These are phyloP conservation scores for Morella rubra DNA, from an alignment of 306 rosid genomes.

Conservation along the genomic window DNA sequence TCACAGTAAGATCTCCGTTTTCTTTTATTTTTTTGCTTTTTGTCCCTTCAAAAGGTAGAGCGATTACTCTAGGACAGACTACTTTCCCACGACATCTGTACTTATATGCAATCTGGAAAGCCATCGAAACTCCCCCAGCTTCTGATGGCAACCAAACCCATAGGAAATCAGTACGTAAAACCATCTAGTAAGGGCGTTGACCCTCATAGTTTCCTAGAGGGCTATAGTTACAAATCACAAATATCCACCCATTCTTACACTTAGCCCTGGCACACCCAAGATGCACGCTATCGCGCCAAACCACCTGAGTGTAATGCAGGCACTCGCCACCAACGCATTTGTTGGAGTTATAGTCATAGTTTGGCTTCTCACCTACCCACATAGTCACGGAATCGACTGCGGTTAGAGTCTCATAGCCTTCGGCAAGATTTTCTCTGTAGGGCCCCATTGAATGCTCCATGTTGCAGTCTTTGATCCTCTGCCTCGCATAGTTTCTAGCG, in stretches of 20 bases:
- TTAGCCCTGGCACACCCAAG: slow-evolving; percentile 34
- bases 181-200: neutral
- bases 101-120: too few relatives aligned
- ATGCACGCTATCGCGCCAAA: slow-evolving; percentile 27
- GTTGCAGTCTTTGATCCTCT: slow-evolving; percentile 25
- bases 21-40: too few relatives aligned
- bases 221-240: slow-evolving; percentile 33
- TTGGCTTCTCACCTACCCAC: slow-evolving; percentile 42
- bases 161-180: too few relatives aligned
- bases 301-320: slow-evolving; percentile 32
- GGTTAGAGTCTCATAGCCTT: slow-evolving; percentile 5
- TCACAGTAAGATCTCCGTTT: too few relatives aligned
- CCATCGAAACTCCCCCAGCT: too few relatives aligned
- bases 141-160: too few relatives aligned
- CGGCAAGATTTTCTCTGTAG: slow-evolving; percentile 38
- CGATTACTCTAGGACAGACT: too few relatives aligned
- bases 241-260: slow-evolving; percentile 18
- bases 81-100: too few relatives aligned
- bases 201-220: slow-evolving; percentile 27
- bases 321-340: slow-evolving; percentile 17
- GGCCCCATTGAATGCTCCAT: slow-evolving; percentile 30
- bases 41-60: too few relatives aligned
- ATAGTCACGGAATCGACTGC: slow-evolving; percentile 31
- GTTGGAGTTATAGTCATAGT: slow-evolving; percentile 36
- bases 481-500: slow-evolving; percentile 52